Evolutionary conservation across 192 early-diverging fungal genomes (phyloP).

Genomic region (Linnemannia exigua): DNA sequence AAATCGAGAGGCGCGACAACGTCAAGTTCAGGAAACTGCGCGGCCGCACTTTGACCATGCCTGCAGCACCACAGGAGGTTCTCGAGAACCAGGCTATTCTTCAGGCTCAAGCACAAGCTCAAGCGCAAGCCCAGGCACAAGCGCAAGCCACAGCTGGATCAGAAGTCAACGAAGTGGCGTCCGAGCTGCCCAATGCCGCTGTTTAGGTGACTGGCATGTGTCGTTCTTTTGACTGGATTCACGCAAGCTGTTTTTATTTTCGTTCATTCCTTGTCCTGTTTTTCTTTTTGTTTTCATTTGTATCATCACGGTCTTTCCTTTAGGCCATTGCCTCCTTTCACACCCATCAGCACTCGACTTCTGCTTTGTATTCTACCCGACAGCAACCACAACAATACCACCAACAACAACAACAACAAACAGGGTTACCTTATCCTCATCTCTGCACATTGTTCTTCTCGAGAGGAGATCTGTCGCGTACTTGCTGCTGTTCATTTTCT

Average conservation of each 20-base stretch:
- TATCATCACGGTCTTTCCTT: conserved; percentile 4
- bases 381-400: neutral
- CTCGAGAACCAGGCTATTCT: conserved; percentile 11
- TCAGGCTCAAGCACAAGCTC: neutral
- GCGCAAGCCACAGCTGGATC: neutral
- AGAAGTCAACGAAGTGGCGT: neutral
- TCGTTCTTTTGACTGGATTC: too few species aligned
- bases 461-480: neutral
- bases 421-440: neutral
- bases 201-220: neutral
- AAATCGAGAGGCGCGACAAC: conserved; percentile 50
- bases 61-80: conserved; percentile 41
- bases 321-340: neutral
- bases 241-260: conserved; percentile 13
- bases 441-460: neutral
- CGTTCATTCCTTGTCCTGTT: conserved; percentile 3
- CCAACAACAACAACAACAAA: neutral
- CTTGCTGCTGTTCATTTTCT: neutral
- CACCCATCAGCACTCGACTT: neutral
- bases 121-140: neutral
- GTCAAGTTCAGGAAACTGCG: conserved; percentile 52
- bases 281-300: conserved; percentile 11
- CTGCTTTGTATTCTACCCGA: conserved; percentile 1
- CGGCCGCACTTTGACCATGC: conserved; percentile 48
- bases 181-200: neutral